Evolutionary conservation across 1,284 basidiomycete species (phyloP), one percentile per base, ranked within the genome.

Genomic region (Apiotrichum gamsii): DNA sequence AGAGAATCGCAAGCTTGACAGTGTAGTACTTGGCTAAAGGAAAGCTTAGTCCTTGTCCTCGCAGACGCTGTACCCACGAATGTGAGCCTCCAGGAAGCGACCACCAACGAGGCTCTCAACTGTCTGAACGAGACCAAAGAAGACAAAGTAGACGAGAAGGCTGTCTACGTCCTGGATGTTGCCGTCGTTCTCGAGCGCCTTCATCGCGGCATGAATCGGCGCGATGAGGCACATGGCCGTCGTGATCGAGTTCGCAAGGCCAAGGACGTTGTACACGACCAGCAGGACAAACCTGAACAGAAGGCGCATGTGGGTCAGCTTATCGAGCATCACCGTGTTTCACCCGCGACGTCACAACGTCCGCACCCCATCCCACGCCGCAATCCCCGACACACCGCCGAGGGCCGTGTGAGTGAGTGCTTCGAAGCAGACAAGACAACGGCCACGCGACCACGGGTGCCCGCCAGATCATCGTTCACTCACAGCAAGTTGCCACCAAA

Each of bases 141-240:
- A 51, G 32, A 68, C 60, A 54, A 67, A 70, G 61, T 62, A 68
- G 5, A 61, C 44, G 34, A 70, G 49, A 25, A 66, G 57, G n/a
- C 51, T 49, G 48, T 64, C 59, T 35, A 54, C 45, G 8, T 28
- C 25, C 34, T 54, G 56, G 35, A 57, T 47, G 29, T 59, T 48
- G 41, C 59, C 55, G 44, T 49, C 48, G 15, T 42, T 41, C 14
- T 62, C 64, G 42, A 70, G 62, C 11, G 49, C 36, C 11, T 54
- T 24, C 10, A 61, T 35, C 10, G 67, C 59, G 34, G 64, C 54
- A 28, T 28, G 25, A 51, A 58, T 57, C 3, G 67, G 63, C 10
- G 59, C 58, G 23, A 58, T 39, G 32, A 64, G 50, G 21, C 59
- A 60, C 21, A 70, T 51, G 13, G 66, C 57, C 5, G 56, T 51